phyloP scores from a whole-genome alignment of 2,329 filamentous ascomycete species.

The Sporothrix pseudoabietina region DNA sequence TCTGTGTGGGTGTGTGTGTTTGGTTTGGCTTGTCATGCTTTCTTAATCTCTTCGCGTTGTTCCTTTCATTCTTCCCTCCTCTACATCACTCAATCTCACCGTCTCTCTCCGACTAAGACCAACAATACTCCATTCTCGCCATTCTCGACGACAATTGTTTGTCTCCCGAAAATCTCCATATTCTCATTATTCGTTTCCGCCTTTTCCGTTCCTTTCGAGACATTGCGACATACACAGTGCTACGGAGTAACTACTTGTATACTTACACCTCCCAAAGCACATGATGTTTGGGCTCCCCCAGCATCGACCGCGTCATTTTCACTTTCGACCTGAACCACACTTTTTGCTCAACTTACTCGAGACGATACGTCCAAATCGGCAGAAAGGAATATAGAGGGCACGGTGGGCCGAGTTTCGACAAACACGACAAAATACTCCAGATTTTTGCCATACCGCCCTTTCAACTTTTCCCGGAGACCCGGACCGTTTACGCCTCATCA shows the following conservation, averaged over 20 bases:
- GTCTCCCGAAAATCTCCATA: not conserved
- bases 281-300: conserved; percentile 15
- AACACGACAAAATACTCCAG: not conserved
- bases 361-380: not conserved
- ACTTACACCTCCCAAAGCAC: not conserved
- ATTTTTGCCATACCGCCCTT: not conserved
- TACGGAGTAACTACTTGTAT: not conserved
- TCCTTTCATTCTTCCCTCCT: conserved; percentile 10
- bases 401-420: conserved; percentile 7
- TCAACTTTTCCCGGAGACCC: not conserved
- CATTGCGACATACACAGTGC: not conserved
- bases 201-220: not conserved
- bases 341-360: not conserved
- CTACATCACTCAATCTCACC: not conserved
- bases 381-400: not conserved
- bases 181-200: not conserved
- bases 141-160: not conserved
- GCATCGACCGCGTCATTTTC: conserved; percentile 10
- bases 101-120: not conserved
- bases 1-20: not conserved
- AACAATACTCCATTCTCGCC: not conserved
- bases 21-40: not conserved
- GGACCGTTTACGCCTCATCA: not conserved
- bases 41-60: conserved; percentile 21
- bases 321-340: not conserved